These are phyloP conservation scores for Liriodendron chinense DNA, from an alignment of 164 flowering plant species.

Conservation along the genomic window DNA sequence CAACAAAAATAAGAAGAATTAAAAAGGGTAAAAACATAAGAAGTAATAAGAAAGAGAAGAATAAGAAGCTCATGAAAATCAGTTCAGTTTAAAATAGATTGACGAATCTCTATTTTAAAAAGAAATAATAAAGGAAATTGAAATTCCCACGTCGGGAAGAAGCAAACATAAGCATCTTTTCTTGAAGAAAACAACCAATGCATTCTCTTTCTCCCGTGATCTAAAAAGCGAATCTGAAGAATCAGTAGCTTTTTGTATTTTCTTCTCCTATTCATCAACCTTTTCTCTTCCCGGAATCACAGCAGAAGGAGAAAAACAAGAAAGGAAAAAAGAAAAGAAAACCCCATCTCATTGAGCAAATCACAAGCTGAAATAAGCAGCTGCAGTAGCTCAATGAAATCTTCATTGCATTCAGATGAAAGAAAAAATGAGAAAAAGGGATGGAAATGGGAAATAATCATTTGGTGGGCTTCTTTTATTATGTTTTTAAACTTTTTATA, in stretches of 20 bases:
- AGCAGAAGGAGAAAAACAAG: neutral
- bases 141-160: neutral
- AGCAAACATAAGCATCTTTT: neutral
- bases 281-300: conserved; percentile 4
- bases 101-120: neutral
- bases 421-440: neutral
- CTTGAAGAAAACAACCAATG: neutral
- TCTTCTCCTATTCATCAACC: neutral
- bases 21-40: neutral
- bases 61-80: neutral
- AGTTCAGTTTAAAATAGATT: neutral
- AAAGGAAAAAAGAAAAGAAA: neutral
- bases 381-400: neutral
- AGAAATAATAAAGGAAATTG: neutral
- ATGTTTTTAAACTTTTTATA: neutral
- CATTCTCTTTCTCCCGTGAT: conserved; percentile 3
- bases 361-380: neutral
- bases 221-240: neutral
- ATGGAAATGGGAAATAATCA: neutral
- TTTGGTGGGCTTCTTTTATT: neutral
- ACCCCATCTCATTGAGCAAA: neutral
- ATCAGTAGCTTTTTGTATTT: conserved; percentile 4
- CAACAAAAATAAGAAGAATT: conserved; percentile 6
- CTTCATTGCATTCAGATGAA: neutral
- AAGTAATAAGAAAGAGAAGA: neutral